Base-by-base conservation (phyloP, 2,329 filamentous ascomycete genomes). In the Lecanicillium sp. region DNA sequence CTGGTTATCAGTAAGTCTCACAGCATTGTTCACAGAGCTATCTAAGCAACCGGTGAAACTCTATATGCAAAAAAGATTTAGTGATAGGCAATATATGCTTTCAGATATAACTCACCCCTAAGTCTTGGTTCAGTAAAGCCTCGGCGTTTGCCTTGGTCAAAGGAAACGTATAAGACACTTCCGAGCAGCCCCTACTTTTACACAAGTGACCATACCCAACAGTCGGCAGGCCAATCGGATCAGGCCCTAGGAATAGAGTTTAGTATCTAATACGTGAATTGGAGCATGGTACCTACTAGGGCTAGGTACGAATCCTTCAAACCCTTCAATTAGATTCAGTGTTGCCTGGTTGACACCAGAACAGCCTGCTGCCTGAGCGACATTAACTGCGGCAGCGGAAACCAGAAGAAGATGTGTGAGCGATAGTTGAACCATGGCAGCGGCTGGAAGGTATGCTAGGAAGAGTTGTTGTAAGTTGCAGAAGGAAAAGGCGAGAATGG, bases 141-240 rank as follows among this genome's bases (percentile, higher is more conserved):
- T 55, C 54, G 13, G 58, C 65, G 15, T 58, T 55, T 2, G 49
- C 45, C 38, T 57, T 46, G 7, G 56, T 61, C 15, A 69, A 48
- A 1, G 65, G 66, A 44, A 67, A 61, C 2, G 48, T 36, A 46
- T 65, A 67, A 10, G 50, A 46, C 15, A 68, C 58, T 29, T 68
- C 65, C 2, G 55, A 47, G 51, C 65, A 69, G 14, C 47, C 52
- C 8, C 47, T 44, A 9, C 54, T 56, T 33, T 47, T 42, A 51
- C 66, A 70, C 14, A 66, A 53, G 46, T 70, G 66, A 25, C 66
- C 65, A 43, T 67, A 69, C 6, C 66, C 66, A 3, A 69, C 59
- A 8, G 65, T 69, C 2, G 64, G 61, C 30, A 64, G 54, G 31
- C 64, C 64, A 36, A 60, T 59, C 17, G 64, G 60, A 43, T 69